These are phyloP conservation scores for Biscogniauxia marginata DNA, from an alignment of 2,329 filamentous ascomycete genomes.

Conservation along the genomic window DNA sequence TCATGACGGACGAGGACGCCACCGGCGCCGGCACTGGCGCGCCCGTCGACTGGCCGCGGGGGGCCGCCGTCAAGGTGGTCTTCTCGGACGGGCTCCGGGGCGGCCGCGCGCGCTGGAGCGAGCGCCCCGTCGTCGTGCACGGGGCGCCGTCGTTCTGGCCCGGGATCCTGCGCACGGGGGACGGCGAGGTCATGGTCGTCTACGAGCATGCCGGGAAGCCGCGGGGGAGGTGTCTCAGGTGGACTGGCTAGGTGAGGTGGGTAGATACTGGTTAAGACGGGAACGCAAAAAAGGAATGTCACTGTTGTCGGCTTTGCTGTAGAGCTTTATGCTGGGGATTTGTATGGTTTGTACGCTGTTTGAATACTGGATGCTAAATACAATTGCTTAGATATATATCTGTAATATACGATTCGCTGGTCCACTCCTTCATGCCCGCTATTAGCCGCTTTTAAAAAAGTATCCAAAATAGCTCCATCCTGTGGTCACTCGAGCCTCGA, in stretches of 20 bases:
- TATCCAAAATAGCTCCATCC: too few species aligned
- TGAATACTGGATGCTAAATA: too few species aligned
- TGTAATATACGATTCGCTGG: too few species aligned
- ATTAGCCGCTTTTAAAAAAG: too few species aligned
- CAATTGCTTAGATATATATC: too few species aligned
- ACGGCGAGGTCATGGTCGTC: conserved; percentile 31
- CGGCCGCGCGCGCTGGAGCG: conserved; percentile 35
- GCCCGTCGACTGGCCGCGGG: conserved; percentile 39
- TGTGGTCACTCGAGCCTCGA: too few species aligned
- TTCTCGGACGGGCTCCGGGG: conserved; percentile 35
- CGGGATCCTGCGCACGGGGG: conserved; percentile 32
- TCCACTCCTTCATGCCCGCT: too few species aligned
- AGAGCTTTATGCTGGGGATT: too few species aligned
- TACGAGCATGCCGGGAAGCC: conserved; percentile 31
- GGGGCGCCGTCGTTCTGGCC: conserved; percentile 36
- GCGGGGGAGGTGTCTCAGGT: conserved; percentile 25
- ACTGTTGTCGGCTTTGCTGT: too few species aligned
- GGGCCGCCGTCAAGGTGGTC: conserved; percentile 41
- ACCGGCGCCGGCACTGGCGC: too few species aligned
- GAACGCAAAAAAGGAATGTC: background rate
- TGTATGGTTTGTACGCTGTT: too few species aligned
- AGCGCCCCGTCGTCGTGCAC: conserved; percentile 12
- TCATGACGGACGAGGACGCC: conserved; percentile 47
- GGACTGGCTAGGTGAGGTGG: conserved; percentile 6
- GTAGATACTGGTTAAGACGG: too few species aligned